These are phyloP conservation scores for Dictyostelium citrinum DNA, from an alignment of 78 protist species.

Conservation along the genomic window DNA sequence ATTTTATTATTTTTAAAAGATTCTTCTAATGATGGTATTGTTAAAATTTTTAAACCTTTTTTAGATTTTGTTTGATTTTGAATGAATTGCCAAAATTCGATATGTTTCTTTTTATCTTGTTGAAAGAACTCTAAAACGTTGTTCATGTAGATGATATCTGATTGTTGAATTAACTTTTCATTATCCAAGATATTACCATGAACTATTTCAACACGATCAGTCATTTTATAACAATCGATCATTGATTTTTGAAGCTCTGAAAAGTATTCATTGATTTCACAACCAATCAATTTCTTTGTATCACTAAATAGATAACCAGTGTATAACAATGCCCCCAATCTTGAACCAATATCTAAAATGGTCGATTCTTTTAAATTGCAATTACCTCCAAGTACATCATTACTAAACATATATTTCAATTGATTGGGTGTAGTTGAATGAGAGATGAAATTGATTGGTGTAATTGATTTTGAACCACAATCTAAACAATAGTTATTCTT, in stretches of 20 bases:
- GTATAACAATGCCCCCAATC: constrained; percentile 73
- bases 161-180: neutral
- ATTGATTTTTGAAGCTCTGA: constrained; percentile 28
- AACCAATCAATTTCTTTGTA: constrained; percentile 40
- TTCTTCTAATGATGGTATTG: constrained; percentile 70
- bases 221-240: constrained; percentile 18
- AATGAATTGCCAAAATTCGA: constrained; percentile 57
- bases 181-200: constrained; percentile 65
- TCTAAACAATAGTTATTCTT: constrained; percentile 48
- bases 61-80: neutral
- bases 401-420: constrained; percentile 73
- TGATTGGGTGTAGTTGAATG: constrained; percentile 71
- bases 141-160: constrained; percentile 78
- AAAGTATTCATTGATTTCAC: constrained; percentile 57
- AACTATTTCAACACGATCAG: constrained; percentile 26
- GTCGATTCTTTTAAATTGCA: neutral
- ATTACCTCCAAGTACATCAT: constrained; percentile 30
- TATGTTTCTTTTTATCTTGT: constrained; percentile 1
- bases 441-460: constrained; percentile 49
- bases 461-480: constrained; percentile 55
- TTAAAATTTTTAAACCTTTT: constrained; percentile 35
- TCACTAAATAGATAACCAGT: constrained; percentile 65
- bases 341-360: constrained; percentile 69
- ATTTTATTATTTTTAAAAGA: constrained; percentile 57
- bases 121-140: constrained; percentile 79